phyloP scores from a whole-genome alignment of 2,329 filamentous ascomycete genomes.

The Fusarium brachygibbosum region DNA sequence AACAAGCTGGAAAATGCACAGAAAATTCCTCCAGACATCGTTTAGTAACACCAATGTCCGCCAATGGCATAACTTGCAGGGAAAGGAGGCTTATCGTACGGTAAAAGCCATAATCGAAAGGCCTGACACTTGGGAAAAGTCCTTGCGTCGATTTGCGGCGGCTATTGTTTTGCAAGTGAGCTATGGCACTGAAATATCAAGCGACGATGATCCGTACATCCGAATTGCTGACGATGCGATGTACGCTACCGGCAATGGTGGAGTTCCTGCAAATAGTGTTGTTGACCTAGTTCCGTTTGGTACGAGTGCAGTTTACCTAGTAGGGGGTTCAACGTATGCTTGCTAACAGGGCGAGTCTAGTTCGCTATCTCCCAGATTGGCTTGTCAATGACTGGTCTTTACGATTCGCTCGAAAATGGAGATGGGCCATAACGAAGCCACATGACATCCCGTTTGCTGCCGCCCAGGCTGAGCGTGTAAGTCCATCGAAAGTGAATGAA shows the following conservation, averaged over 20 bases:
- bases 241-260: conserved; percentile 51
- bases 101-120: conserved; percentile 38
- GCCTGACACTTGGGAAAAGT: conserved; percentile 46
- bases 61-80: conserved; percentile 47
- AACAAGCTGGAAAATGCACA: conserved; percentile 58
- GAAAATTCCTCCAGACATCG: conserved; percentile 58
- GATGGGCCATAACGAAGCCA: conserved; percentile 53
- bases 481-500: conserved; percentile 4
- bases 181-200: conserved; percentile 50
- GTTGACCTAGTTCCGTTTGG: conserved; percentile 62
- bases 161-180: conserved; percentile 53
- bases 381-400: conserved; percentile 51
- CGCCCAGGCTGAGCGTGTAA: conserved; percentile 49
- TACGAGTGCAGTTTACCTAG: conserved; percentile 27
- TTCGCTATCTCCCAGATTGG: conserved; percentile 49
- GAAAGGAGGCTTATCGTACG: conserved; percentile 42
- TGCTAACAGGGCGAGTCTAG: conserved; percentile 31
- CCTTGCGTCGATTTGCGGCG: conserved; percentile 50
- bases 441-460: conserved; percentile 52
- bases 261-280: conserved; percentile 52
- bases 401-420: conserved; percentile 53
- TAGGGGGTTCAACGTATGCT: neutral
- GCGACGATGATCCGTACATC: conserved; percentile 51
- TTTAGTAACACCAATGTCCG: conserved; percentile 57
- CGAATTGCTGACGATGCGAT: conserved; percentile 51